phyloP scores from a whole-genome alignment of 73 alveolate species.

The Symbiodinium natans region DNA sequence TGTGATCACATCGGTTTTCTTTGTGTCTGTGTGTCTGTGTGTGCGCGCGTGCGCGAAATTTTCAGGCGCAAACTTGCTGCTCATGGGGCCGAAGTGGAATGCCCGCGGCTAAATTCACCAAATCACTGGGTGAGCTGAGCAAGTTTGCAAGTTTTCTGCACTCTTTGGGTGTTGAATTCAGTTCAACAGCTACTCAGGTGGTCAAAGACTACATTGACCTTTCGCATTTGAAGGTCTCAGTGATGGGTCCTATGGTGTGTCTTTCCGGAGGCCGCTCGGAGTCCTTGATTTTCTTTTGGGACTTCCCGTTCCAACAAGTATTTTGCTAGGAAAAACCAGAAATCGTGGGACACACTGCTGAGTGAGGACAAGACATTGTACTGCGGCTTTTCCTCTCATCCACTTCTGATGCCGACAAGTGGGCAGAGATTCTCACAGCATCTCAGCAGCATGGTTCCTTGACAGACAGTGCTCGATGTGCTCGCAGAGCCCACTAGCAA shows the following conservation, averaged over 20 bases:
- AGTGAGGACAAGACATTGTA: not conserved
- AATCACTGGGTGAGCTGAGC: no score
- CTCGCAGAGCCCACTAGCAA: no score
- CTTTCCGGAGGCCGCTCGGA: not conserved
- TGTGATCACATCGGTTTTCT: no score
- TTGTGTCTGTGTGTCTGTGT: no score
- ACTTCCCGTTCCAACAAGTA: not conserved
- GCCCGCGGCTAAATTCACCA: not conserved
- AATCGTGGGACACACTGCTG: no score
- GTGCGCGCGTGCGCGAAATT: no score
- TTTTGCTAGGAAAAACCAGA: no score
- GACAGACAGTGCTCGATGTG: no score
- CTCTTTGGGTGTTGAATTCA: no score
- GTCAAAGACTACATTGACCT: not conserved
- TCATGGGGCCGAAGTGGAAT: not conserved
- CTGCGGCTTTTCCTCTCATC: not conserved
- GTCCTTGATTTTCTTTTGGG: no score
- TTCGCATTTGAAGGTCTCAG: not conserved
- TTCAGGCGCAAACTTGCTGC: not conserved
- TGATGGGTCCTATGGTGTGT: not conserved
- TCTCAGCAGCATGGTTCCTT: not conserved
- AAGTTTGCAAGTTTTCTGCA: no score
- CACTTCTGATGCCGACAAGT: not conserved
- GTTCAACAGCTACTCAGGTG: not conserved
- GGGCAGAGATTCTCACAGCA: not conserved